phyloP scores from a whole-genome alignment of 495 filamentous ascomycete genomes.

The Podospora australis region DNA sequence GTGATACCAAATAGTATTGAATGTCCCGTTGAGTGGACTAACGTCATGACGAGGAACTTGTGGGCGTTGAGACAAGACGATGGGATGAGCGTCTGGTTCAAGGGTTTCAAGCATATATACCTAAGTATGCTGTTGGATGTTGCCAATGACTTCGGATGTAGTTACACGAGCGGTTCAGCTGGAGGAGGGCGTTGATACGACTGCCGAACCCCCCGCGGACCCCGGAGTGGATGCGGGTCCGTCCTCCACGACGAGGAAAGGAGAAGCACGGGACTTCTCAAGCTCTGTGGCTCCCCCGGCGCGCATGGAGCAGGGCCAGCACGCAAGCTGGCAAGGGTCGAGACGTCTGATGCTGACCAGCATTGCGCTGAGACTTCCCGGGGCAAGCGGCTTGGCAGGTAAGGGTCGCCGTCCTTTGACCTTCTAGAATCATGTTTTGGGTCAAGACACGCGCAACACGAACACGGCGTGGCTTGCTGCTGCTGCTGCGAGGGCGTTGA shows the following conservation, averaged over 20 bases:
- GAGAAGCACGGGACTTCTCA: slow-evolving; percentile 3
- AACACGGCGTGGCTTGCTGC: not conserved
- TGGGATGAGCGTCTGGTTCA: not conserved
- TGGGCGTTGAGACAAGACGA: not conserved
- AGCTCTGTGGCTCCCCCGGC: not conserved
- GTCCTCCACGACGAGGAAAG: not conserved
- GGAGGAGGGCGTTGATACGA: slow-evolving; percentile 5
- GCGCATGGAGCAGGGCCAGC: slow-evolving; percentile 4
- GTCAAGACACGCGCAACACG: not conserved
- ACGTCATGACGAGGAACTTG: too few species aligned
- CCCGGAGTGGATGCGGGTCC: slow-evolving; percentile 6
- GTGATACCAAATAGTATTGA: too few species aligned
- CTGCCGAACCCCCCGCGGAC: slow-evolving; percentile 12
- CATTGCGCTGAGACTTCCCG: slow-evolving; percentile 1
- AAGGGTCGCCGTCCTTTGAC: slow-evolving; percentile 1
- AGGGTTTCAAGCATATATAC: too few species aligned
- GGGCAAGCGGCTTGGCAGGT: slow-evolving; percentile 2
- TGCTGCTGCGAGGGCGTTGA: not conserved
- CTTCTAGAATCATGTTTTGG: slow-evolving; percentile 5
- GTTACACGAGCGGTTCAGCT: not conserved
- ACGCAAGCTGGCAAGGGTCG: not conserved
- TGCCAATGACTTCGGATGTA: too few species aligned
- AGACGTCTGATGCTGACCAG: not conserved
- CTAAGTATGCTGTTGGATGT: too few species aligned
- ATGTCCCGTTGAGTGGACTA: too few species aligned